These are phyloP conservation scores for Inonotus hispidus DNA, from an alignment of 1,284 basidiomycete genomes.

Conservation along the genomic window DNA sequence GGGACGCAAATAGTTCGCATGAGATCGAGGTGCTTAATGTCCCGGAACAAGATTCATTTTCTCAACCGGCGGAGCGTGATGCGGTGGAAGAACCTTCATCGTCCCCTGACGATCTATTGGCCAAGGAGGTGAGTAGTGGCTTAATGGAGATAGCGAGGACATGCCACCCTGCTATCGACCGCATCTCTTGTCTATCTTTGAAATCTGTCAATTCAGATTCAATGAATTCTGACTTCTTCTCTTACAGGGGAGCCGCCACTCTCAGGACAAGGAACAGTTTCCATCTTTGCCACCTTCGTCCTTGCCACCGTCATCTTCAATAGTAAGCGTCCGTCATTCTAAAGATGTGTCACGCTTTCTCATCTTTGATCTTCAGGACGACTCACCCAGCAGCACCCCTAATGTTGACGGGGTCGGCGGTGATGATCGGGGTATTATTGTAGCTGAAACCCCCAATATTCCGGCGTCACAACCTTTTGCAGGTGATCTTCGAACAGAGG, in stretches of 20 bases:
- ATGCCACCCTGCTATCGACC: background rate
- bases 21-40: background rate
- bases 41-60: background rate
- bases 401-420: conserved; percentile 3
- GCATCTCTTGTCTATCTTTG: background rate
- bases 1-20: background rate
- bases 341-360: background rate
- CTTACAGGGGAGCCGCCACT: background rate
- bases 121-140: background rate
- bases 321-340: conserved; percentile 6
- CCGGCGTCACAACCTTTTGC: background rate
- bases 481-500: background rate
- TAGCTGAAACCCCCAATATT: background rate
- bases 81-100: background rate
- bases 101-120: background rate
- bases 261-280: background rate
- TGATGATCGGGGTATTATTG: conserved; percentile 4
- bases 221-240: background rate
- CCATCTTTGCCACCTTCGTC: conserved; percentile 12
- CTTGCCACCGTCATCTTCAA: conserved; percentile 5
- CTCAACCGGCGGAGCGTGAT: background rate
- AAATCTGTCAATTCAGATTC: background rate
- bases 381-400: conserved; percentile 2
- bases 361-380: conserved; percentile 8
- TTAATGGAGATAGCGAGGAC: background rate